A percentile compares a stretch with the other conserved stretches of the same genome.
Conservation (phyloP, 805 yeast genomes). For the Kluyveromyces wickerhamii region DNA sequence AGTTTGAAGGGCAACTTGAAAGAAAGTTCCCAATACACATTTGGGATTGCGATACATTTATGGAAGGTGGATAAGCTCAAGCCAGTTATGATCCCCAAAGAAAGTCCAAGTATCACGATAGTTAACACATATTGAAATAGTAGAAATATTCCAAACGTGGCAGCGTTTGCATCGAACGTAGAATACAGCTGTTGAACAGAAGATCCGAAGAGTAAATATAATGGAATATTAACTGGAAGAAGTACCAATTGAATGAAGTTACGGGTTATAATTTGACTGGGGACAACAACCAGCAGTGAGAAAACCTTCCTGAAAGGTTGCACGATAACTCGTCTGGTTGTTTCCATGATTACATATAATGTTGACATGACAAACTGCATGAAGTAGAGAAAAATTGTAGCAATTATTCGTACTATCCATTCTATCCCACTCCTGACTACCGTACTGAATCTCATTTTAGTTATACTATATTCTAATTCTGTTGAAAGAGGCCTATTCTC, state of each 20-base stretch:
- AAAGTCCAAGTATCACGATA: slow-evolving; percentile 14
- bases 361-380: not conserved
- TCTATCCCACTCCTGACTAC: not conserved
- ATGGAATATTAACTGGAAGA: slow-evolving; percentile 24
- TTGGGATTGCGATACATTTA: slow-evolving; percentile 17
- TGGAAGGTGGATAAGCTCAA: slow-evolving; percentile 17
- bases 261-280: slow-evolving; percentile 14
- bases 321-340: not conserved
- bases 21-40: slow-evolving; percentile 9
- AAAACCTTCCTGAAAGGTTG: slow-evolving; percentile 3
- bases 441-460: too few species aligned
- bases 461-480: too few species aligned
- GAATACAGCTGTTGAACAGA: slow-evolving; percentile 15
- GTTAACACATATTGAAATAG: slow-evolving; percentile 23
- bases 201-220: slow-evolving; percentile 17
- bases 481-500: too few species aligned
- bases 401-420: not conserved
- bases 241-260: slow-evolving; percentile 12
- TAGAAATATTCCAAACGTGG: slow-evolving; percentile 10
- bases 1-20: too few species aligned
- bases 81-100: slow-evolving; percentile 18
- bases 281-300: slow-evolving; percentile 12
- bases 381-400: not conserved
- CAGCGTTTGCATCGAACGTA: slow-evolving; percentile 10
- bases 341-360: not conserved